Conservation (phyloP, 2,329 filamentous ascomycete species). For the Dryadomyces sulphureus region DNA sequence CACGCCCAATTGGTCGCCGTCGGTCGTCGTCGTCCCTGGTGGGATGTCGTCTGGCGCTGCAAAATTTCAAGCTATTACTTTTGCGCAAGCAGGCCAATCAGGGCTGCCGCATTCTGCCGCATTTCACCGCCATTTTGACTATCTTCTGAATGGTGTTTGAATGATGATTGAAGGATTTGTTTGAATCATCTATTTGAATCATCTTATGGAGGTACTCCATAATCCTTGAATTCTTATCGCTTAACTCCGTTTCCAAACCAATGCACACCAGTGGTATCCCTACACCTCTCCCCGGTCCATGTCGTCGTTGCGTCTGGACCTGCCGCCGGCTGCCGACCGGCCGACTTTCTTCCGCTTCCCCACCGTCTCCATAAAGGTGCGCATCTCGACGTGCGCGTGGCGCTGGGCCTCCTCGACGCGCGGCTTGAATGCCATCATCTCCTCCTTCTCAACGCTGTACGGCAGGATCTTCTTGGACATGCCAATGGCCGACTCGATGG, state of each 20-base stretch:
- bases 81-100: too few species aligned
- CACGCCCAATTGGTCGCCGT: not conserved
- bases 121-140: too few species aligned
- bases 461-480: conserved; percentile 50
- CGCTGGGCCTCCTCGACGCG: conserved; percentile 75
- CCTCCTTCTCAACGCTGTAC: conserved; percentile 59
- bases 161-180: too few species aligned
- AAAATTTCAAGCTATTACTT: not conserved
- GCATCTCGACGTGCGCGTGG: conserved; percentile 67
- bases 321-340: conserved; percentile 19
- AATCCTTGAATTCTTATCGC: too few species aligned
- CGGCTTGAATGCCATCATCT: conserved; percentile 68
- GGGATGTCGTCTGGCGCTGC: not conserved
- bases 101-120: too few species aligned
- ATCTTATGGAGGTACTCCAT: too few species aligned
- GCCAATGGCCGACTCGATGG: conserved; percentile 71
- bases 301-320: conserved; percentile 27
- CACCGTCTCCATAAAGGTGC: conserved; percentile 53
- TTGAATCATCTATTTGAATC: too few species aligned
- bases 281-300: conserved; percentile 68
- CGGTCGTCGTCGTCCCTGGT: not conserved
- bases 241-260: too few species aligned
- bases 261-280: too few species aligned
- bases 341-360: conserved; percentile 37
- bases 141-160: too few species aligned